phyloP scores from a whole-genome alignment of 345 rosid species.

The Brassica carinata region DNA sequence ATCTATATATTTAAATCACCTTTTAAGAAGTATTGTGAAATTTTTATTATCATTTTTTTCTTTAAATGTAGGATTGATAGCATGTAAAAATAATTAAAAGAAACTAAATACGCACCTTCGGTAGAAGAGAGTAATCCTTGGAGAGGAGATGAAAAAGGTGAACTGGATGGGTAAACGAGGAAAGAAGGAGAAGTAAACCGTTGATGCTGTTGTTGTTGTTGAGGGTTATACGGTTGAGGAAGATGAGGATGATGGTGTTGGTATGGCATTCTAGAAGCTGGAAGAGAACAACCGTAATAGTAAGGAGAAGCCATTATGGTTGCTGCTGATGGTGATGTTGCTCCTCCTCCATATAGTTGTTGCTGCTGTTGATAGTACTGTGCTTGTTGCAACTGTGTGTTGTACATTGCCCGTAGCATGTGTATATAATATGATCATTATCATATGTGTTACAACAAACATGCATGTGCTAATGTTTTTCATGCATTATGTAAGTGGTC shows the following conservation, averaged over 20 bases:
- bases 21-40: neutral
- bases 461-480: conserved; percentile 37
- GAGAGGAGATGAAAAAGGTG: conserved; percentile 33
- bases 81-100: neutral
- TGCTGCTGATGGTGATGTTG: conserved; percentile 44
- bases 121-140: conserved; percentile 39
- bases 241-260: conserved; percentile 41
- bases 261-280: conserved; percentile 58
- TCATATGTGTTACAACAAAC: conserved; percentile 19
- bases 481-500: conserved; percentile 38
- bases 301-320: conserved; percentile 52
- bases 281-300: conserved; percentile 70
- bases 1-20: neutral
- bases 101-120: conserved; percentile 46
- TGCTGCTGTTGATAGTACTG: conserved; percentile 62
- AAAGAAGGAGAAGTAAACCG: conserved; percentile 54
- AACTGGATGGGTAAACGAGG: conserved; percentile 38
- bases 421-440: conserved; percentile 11
- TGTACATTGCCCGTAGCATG: conserved; percentile 51
- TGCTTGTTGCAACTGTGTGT: conserved; percentile 65
- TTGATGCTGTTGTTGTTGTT: conserved; percentile 48
- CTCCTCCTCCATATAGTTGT: conserved; percentile 46
- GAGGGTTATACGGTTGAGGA: conserved; percentile 51
- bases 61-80: neutral
- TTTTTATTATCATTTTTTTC: neutral